Percentiles rank a stretch among this genome's conserved stretches.
Evolutionary conservation across 495 filamentous ascomycete genomes (phyloP).

Genomic region (Tricharina praecox): DNA sequence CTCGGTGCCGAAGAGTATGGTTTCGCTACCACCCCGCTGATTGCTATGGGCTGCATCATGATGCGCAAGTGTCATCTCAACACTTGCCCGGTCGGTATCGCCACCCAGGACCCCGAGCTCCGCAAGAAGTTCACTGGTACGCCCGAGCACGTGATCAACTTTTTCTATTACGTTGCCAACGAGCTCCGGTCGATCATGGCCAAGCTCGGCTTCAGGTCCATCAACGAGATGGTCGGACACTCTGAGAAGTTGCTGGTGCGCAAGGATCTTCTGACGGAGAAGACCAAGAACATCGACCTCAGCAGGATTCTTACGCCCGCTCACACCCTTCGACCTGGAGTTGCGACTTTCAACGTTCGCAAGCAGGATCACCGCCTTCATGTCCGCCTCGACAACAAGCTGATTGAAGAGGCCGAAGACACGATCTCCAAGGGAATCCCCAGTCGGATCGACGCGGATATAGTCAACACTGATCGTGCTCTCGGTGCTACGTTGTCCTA

Average conservation of each 20-base stretch:
- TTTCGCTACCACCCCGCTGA: slow-evolving; percentile 92
- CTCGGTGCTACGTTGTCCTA: slow-evolving; percentile 93
- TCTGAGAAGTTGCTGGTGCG: slow-evolving; percentile 75
- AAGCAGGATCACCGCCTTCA: slow-evolving; percentile 95
- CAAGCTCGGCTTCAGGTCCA: slow-evolving; percentile 77
- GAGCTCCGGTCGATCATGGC: slow-evolving; percentile 98
- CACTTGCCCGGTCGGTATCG: slow-evolving; percentile 92
- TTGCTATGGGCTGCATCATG: slow-evolving; percentile 95
- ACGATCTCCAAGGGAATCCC: slow-evolving; percentile 93
- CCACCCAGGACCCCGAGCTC: slow-evolving; percentile 88
- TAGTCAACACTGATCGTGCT: slow-evolving; percentile 94
- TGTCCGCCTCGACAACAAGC: slow-evolving; percentile 90
- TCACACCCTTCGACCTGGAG: slow-evolving; percentile 87
- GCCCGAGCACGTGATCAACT: slow-evolving; percentile 98
- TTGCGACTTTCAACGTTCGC: slow-evolving; percentile 95
- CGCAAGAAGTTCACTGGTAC: slow-evolving; percentile 89
- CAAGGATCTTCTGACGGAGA: slow-evolving; percentile 72
- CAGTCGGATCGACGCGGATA: slow-evolving; percentile 88
- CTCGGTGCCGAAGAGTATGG: slow-evolving; percentile 97
- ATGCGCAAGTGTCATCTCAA: slow-evolving; percentile 60
- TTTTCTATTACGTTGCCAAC: slow-evolving; percentile 98
- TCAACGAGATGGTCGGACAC: slow-evolving; percentile 98
- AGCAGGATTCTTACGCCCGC: slow-evolving; percentile 92
- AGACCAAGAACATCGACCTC: slow-evolving; percentile 87
- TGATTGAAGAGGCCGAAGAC: slow-evolving; percentile 93